Evolutionary conservation across 495 filamentous ascomycete genomes (phyloP), one percentile per base, ranked within the genome.

Genomic region (Stereocaulon alpinum): DNA sequence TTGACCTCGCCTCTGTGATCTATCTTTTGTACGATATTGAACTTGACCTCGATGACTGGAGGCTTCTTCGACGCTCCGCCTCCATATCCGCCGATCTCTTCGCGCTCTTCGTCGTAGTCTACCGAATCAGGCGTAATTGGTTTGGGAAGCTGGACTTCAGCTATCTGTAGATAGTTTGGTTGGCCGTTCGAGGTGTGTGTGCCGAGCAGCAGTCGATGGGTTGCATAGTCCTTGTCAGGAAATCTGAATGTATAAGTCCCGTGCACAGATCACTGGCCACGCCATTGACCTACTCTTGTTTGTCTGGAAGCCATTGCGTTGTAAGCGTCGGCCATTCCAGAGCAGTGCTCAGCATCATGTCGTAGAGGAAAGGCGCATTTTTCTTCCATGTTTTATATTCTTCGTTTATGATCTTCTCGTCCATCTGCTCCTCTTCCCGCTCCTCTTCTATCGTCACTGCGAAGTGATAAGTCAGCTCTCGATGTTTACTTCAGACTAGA

Each of bases 341-440:
- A 40, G 94, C 94, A 49, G 86, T 92, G 66, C 93, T 91, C 34
- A 95, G 74, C 59, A 97, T 91, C 79, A 96, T 85, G 67, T 96
- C 94, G 72, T 99, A 99, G 64, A 99, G 86, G 71, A 96, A 96
- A 3, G 92, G 91, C 63, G 89, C 86, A 73, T 97, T 97, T 81
- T 99, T 99, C 80, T 99, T 99, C 94, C 94, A 99, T 63, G 89
- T 95, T 71, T 99, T 99, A 80, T 99, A 99, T 74, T 97, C 94
- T 78, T 98, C 93, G 64, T 98, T 98, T 71, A 97, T 86, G 50
- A 93, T 83, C 71, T 94, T 89, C 68, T 95, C 80, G 54, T 83
- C 81, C 34, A 84, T 82, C 66, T 82, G 80, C 60, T 90, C 86
- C 55, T 89, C 86, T 63, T 90, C 85, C 47, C 83, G 78, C 60